Evolutionary conservation across 1,284 basidiomycete genomes (phyloP).

Genomic region (Cryptococcus sp.): DNA sequence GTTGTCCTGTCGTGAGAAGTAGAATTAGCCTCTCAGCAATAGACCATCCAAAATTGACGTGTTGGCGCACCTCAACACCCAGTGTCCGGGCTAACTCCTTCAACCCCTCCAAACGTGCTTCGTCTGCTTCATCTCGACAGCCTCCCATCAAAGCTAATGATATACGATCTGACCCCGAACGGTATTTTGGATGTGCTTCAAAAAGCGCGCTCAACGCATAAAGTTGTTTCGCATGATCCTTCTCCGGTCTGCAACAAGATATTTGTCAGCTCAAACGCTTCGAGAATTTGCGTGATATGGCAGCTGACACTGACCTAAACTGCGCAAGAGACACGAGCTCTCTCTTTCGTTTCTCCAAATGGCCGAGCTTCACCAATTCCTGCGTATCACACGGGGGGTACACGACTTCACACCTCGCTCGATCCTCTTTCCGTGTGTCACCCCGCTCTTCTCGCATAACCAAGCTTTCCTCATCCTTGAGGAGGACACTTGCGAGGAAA

Average conservation of each 20-base stretch:
- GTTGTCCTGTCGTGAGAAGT: conserved; percentile 57
- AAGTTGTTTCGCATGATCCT: conserved; percentile 85
- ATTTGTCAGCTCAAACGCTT: conserved; percentile 1
- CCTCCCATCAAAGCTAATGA: conserved; percentile 69
- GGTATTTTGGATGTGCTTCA: conserved; percentile 61
- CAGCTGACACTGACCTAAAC: conserved; percentile 64
- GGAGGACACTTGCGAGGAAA: conserved; percentile 31
- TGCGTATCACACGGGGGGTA: conserved; percentile 92
- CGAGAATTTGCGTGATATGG: background rate
- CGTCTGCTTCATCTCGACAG: conserved; percentile 74
- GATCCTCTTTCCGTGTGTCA: conserved; percentile 16
- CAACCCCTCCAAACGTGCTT: conserved; percentile 66
- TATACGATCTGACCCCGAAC: conserved; percentile 26
- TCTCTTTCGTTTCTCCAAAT: conserved; percentile 64
- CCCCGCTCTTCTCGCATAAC: conserved; percentile 23
- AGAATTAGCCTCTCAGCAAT: background rate
- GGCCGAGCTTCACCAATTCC: conserved; percentile 63
- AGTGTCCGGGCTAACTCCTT: conserved; percentile 64
- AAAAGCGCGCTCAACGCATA: conserved; percentile 67
- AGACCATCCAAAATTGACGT: conserved; percentile 2
- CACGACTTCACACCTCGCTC: conserved; percentile 58
- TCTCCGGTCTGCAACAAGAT: conserved; percentile 68
- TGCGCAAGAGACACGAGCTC: conserved; percentile 85
- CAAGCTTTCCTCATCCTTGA: conserved; percentile 36
- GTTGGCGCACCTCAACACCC: conserved; percentile 61